Evolutionary conservation across 2,329 filamentous ascomycete species (phyloP), one percentile per base, ranked within the genome.

Genomic region (Aureobasidium uvarum): DNA sequence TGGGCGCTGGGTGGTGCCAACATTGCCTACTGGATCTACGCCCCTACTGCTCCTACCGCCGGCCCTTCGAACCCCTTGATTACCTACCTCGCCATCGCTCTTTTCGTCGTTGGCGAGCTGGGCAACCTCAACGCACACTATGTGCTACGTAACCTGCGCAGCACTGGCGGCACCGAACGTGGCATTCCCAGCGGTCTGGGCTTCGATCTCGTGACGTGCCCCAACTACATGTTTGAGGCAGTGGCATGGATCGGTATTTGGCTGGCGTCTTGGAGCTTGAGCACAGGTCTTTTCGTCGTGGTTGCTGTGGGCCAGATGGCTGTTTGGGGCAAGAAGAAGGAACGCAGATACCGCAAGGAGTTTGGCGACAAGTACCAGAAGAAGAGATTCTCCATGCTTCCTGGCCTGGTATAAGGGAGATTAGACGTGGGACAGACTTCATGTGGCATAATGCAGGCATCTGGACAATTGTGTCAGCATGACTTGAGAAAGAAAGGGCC

Each of bases 161-260:
- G 87, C 65, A 83, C 86, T 0, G 93, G 93, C 65, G 90, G 89
- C 69, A 94, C 90, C 1, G 92, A 96, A 76, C 86, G 94, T 67
- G 92, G 92, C 71, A 96, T 99, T 69, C 95, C 95, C 1, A 82
- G 82, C 66, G 95, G 95, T 31, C 86, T 94, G 66, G 91, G 93
- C 36, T 98, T 97, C 78, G 83, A 81, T 69, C 79, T 91, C 41
- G 94, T 99, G 62, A 99, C 95, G 14, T 96, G 93, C 80, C 95
- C 95, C 48, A 99, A 99, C 81, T 99, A 99, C 81, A 86, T 96
- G 81, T 98, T 96, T 71, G 95, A 99, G 76, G 83, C 90, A 7
- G 77, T 96, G 43, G 86, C 93, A 0, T 99, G 95, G 95, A 71
- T 90, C 36, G 93, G 92, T 31, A 83, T 98, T 64, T 88, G 90